A percentile compares a stretch with the other conserved stretches of the same genome.
Conservation (phyloP, 2,329 filamentous ascomycete genomes). For the Cladosporium velox region DNA sequence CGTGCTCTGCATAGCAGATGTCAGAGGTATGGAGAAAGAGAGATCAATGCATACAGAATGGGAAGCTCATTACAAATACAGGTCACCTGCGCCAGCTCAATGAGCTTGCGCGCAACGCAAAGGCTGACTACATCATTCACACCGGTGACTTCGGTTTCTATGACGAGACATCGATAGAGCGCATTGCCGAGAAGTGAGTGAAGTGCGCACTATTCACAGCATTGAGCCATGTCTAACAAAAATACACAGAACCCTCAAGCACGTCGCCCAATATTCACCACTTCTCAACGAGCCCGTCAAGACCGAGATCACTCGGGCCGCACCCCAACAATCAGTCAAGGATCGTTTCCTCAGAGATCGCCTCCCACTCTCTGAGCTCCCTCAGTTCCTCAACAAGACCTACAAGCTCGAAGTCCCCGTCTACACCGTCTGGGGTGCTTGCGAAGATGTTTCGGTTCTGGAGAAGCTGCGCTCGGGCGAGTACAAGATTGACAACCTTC, state of each 20-base stretch:
- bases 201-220: background rate
- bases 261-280: slow-evolving; percentile 97
- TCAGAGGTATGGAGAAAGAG: slow-evolving; percentile 45
- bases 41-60: slow-evolving; percentile 3
- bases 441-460: slow-evolving; percentile 94
- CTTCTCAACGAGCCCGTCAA: slow-evolving; percentile 78
- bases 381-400: slow-evolving; percentile 82
- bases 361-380: slow-evolving; percentile 88
- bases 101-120: slow-evolving; percentile 90
- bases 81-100: slow-evolving; percentile 95
- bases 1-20: slow-evolving; percentile 55
- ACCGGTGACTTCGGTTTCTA: slow-evolving; percentile 99
- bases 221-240: slow-evolving; percentile 22
- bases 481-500: slow-evolving; percentile 95
- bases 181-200: slow-evolving; percentile 94
- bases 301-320: slow-evolving; percentile 65
- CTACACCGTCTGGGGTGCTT: slow-evolving; percentile 98
- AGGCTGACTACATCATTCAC: slow-evolving; percentile 96
- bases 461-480: slow-evolving; percentile 97
- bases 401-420: slow-evolving; percentile 93
- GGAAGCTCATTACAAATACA: slow-evolving; percentile 43
- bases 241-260: slow-evolving; percentile 78
- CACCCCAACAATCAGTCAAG: slow-evolving; percentile 73
- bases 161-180: slow-evolving; percentile 90
- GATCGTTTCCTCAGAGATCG: slow-evolving; percentile 77